A percentile compares a stretch with the other conserved stretches of the same genome.
phyloP scores from a whole-genome alignment of 305 asterid genomes.

The Fraxinus greggii region DNA sequence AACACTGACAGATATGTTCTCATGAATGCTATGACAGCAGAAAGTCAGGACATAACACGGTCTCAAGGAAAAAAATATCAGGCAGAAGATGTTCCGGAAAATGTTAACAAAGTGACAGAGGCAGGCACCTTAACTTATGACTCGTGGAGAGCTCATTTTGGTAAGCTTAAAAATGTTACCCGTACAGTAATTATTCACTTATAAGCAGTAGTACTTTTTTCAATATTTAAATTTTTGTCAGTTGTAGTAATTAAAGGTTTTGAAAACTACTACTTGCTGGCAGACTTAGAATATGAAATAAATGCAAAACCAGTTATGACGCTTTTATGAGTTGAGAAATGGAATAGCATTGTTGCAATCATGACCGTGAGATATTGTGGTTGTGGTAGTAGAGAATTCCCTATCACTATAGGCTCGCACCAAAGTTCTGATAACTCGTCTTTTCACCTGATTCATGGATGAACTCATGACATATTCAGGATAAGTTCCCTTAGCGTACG shows the following conservation, averaged over 20 bases:
- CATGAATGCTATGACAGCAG: neutral
- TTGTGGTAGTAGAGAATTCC: neutral
- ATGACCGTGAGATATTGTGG: neutral
- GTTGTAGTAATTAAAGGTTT: neutral
- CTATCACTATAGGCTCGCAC: neutral
- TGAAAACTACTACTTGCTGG: neutral
- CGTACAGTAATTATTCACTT: neutral
- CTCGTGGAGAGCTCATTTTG: neutral
- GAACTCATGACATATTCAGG: neutral
- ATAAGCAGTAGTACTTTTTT: neutral
- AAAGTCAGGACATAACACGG: neutral
- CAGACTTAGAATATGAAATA: neutral
- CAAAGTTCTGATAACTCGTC: neutral
- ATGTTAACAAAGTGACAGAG: neutral
- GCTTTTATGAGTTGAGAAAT: neutral
- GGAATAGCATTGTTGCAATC: neutral
- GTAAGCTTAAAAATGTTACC: neutral
- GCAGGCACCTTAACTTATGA: neutral
- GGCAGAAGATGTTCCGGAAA: neutral
- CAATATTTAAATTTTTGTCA: neutral
- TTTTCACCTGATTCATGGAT: neutral
- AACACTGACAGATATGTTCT: conserved; percentile 7
- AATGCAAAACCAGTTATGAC: neutral
- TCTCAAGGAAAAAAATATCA: neutral
- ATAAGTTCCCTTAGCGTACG: neutral